Percentiles rank a stretch among this genome's conserved stretches.
These are phyloP conservation scores for Pseudogymnoascus sp. DNA, from an alignment of 2,329 filamentous ascomycete genomes.

Conservation along the genomic window DNA sequence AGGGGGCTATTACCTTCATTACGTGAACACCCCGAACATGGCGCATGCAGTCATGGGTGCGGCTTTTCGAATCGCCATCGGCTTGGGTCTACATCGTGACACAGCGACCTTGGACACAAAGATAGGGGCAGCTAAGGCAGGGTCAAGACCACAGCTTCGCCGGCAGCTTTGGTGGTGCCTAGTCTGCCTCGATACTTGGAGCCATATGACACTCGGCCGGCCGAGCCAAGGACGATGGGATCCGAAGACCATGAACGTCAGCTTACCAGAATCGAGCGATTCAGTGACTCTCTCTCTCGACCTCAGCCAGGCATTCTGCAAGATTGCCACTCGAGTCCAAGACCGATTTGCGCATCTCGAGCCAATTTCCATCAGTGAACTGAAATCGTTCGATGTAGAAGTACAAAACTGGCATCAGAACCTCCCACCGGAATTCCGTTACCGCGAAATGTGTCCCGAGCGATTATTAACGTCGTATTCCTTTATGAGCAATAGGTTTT, in stretches of 20 bases:
- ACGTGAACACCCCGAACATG: slow-evolving; percentile 21
- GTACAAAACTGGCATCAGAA: slow-evolving; percentile 1
- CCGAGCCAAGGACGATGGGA: slow-evolving; percentile 3
- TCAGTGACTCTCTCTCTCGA: background rate
- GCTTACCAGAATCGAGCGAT: background rate
- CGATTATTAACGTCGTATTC: background rate
- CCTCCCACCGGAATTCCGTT: background rate
- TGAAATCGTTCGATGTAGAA: background rate
- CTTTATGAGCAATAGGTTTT: slow-evolving; percentile 3
- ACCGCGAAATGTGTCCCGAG: background rate
- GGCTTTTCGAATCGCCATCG: slow-evolving; percentile 17
- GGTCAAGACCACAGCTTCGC: slow-evolving; percentile 19
- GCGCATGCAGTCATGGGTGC: slow-evolving; percentile 18
- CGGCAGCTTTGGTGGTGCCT: slow-evolving; percentile 35
- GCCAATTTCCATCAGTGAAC: background rate
- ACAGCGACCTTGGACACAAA: background rate
- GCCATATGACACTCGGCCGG: background rate
- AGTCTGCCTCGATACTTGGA: slow-evolving; percentile 35
- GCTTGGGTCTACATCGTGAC: slow-evolving; percentile 17
- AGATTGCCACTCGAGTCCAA: background rate
- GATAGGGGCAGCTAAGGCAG: background rate
- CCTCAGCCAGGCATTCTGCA: background rate
- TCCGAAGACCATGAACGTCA: slow-evolving; percentile 2
- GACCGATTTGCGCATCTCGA: slow-evolving; percentile 1
- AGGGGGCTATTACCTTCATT: slow-evolving; percentile 20